Conservation (phyloP, 2,329 filamentous ascomycete genomes). For the Westerdykella aurantiaca region DNA sequence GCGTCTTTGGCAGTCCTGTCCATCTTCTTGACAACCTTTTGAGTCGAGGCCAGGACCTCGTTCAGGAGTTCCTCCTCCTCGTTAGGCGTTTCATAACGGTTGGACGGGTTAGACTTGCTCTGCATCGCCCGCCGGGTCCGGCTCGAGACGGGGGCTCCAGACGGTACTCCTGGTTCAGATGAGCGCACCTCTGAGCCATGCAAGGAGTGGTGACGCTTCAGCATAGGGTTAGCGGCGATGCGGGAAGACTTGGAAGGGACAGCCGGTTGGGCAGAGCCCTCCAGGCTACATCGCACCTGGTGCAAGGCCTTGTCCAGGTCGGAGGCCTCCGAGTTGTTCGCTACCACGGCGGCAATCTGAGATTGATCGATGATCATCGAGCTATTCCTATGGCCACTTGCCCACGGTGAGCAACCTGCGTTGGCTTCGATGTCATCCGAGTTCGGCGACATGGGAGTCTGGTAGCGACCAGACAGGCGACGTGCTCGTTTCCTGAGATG, state of each 20-base stretch:
- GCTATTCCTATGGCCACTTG: slow-evolving; percentile 70
- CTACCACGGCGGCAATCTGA: slow-evolving; percentile 40
- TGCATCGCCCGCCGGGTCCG: slow-evolving; percentile 72
- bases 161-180: slow-evolving; percentile 51
- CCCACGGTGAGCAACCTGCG: slow-evolving; percentile 85
- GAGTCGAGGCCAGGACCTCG: slow-evolving; percentile 75
- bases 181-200: slow-evolving; percentile 47
- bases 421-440: slow-evolving; percentile 90
- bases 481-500: slow-evolving; percentile 90
- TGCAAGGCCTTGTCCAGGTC: slow-evolving; percentile 59
- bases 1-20: slow-evolving; percentile 43
- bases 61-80: slow-evolving; percentile 95
- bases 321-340: slow-evolving; percentile 49
- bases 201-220: slow-evolving; percentile 47
- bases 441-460: slow-evolving; percentile 69
- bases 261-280: slow-evolving; percentile 37
- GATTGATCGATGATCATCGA: slow-evolving; percentile 63
- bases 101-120: slow-evolving; percentile 64
- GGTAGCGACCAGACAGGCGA: slow-evolving; percentile 85
- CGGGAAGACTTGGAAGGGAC: slow-evolving; percentile 29
- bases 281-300: slow-evolving; percentile 54
- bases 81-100: slow-evolving; percentile 88
- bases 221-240: slow-evolving; percentile 41
- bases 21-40: slow-evolving; percentile 66
- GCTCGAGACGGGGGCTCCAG: slow-evolving; percentile 60